Evolutionary conservation across 805 yeast species (phyloP).

Genomic region (Yarrowia osloensis): DNA sequence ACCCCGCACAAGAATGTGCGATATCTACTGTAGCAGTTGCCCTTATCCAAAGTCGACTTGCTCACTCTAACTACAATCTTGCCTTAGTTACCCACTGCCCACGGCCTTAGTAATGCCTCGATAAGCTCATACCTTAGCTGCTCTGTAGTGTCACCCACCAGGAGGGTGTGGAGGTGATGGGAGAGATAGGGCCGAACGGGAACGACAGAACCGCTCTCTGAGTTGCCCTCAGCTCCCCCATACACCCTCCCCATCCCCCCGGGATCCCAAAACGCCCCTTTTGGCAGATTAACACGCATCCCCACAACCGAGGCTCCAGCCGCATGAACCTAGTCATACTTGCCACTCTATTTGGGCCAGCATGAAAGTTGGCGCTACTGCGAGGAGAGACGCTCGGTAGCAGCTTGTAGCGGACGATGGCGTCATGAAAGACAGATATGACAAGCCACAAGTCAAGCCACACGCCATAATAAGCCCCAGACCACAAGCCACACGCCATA

Average conservation of each 20-base stretch:
- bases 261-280: slow-evolving; percentile 1
- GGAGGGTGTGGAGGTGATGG: too few species aligned
- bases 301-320: slow-evolving; percentile 30
- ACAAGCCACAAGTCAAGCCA: slow-evolving; percentile 15
- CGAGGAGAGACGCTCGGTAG: neutral
- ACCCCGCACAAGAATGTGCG: neutral
- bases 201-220: too few species aligned
- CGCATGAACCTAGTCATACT: slow-evolving; percentile 26
- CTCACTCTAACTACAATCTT: too few species aligned
- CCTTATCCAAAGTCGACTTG: too few species aligned
- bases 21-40: too few species aligned
- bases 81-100: too few species aligned
- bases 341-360: neutral
- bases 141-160: slow-evolving; percentile 3
- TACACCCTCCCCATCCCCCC: neutral
- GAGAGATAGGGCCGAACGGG: too few species aligned
- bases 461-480: slow-evolving; percentile 2
- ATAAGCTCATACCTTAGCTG: slow-evolving; percentile 6
- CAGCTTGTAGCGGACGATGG: neutral
- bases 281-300: slow-evolving; percentile 10
- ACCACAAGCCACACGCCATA: slow-evolving; percentile 1
- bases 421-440: neutral
- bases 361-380: slow-evolving; percentile 18
- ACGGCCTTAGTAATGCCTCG: neutral
- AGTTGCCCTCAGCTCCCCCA: too few species aligned